Evolutionary conservation across 1,284 basidiomycete species (phyloP).

Genomic region (Xerocomus cyaneibrunnescens): DNA sequence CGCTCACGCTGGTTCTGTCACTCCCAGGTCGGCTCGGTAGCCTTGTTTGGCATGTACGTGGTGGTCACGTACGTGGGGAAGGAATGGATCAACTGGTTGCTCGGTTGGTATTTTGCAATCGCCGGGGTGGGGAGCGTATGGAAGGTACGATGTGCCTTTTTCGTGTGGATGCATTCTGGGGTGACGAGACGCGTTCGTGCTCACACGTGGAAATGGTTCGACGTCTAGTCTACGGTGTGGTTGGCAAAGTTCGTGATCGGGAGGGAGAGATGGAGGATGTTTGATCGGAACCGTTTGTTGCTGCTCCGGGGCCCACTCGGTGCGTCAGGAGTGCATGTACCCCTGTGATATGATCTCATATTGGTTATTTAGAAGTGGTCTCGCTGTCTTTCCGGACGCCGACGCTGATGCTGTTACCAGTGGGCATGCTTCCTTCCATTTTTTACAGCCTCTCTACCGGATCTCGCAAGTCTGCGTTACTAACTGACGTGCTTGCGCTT

Average conservation of each 20-base stretch:
- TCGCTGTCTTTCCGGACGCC: conserved; percentile 61
- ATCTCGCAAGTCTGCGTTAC: conserved; percentile 62
- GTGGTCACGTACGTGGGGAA: conserved; percentile 77
- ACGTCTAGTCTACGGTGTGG: conserved; percentile 49
- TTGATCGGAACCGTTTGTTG: conserved; percentile 47
- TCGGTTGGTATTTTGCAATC: conserved; percentile 76
- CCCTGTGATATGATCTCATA: conserved; percentile 12
- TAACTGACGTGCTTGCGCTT: conserved; percentile 82
- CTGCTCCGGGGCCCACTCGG: conserved; percentile 46
- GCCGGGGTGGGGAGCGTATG: conserved; percentile 67
- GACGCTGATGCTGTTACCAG: conserved; percentile 61
- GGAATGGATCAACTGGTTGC: conserved; percentile 78
- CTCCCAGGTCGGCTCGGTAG: conserved; percentile 60
- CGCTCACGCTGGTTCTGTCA: background rate
- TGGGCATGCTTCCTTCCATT: conserved; percentile 65
- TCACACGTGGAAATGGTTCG: background rate
- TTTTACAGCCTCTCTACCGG: conserved; percentile 59
- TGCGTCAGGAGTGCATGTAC: conserved; percentile 27
- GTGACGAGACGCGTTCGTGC: background rate
- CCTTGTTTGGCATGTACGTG: conserved; percentile 66
- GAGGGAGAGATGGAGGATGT: conserved; percentile 50
- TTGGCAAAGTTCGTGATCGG: conserved; percentile 50
- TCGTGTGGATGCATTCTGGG: background rate
- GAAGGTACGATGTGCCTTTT: conserved; percentile 43
- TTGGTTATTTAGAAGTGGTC: conserved; percentile 38